Evolutionary conservation across 2,329 filamentous ascomycete species (phyloP), one percentile per base, ranked within the genome.

Genomic region (Diaporthe australafricana): DNA sequence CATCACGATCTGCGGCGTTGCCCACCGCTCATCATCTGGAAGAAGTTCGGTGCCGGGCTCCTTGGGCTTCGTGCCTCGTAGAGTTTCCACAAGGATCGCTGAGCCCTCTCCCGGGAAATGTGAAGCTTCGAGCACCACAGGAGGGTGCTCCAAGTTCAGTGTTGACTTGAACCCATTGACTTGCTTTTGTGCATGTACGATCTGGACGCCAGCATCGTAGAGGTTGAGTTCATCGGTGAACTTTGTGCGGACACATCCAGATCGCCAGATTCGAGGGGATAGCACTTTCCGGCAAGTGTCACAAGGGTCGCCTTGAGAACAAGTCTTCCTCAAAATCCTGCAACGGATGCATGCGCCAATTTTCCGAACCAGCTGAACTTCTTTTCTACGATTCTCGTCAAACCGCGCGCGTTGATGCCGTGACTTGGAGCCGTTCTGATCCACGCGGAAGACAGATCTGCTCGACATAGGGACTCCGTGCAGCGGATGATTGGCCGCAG

Each of bases 331-430:
- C 45, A 92, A 80, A 73, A 92, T 91, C 47, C 90, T 86, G 76
- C 90, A 92, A 55, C 90, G 84, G 67, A 92, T 91, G 75, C 90
- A 92, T 16, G 90, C 90, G 7, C 90, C 90, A 45, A 90, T 86
- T 75, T 90, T 90, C 30, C 90, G 87, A 27, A 92, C 88, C 74
- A 90, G 88, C 75, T 91, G 89, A 2, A 92, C 90, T 76, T 92
- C 88, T 77, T 89, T 90, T 27, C 90, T 84, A n/a, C 90, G 84
- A 1, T 82, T 82, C 6, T 88, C 83, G 25, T 86, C 88, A 75
- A 92, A 92, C 11, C 87, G 84, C 5, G 88, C 87, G 12, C 90
- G 86, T 9, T 86, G 85, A 75, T 91, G 86, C 20, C 86, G 86
- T 1, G 85, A 82, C 68, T 84, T 84, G 14, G 78, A 74, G 20